Evolutionary conservation across 352 stramenopile genomes (phyloP).

Genomic region (Ophiocytium majus): DNA sequence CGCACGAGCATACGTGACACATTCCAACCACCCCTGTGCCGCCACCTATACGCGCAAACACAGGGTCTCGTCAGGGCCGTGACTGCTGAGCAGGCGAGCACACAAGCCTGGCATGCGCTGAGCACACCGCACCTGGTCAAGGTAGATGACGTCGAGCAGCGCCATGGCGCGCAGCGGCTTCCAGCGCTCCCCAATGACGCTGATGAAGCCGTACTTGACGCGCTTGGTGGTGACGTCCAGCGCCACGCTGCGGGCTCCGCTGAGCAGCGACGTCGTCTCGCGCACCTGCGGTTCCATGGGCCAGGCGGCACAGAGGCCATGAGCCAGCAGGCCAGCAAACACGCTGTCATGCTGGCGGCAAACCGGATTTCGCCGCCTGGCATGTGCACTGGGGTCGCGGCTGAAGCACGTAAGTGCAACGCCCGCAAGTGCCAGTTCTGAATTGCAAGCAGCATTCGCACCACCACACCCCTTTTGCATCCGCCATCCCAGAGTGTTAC

Average conservation of each 20-base stretch:
- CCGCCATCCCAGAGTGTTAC: no score
- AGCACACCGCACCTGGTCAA: constrained; percentile 30
- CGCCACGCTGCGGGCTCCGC: constrained; percentile 36
- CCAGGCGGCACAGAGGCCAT: neutral
- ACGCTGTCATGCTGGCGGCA: no score
- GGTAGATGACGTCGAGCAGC: constrained; percentile 49
- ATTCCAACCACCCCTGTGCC: no score
- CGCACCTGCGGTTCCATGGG: constrained; percentile 8
- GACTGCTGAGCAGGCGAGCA: no score
- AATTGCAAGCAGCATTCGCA: constrained; percentile 7
- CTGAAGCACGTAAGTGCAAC: no score
- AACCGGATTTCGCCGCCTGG: no score
- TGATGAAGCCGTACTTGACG: constrained; percentile 56
- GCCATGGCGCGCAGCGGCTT: constrained; percentile 52
- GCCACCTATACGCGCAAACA: no score
- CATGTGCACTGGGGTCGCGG: no score
- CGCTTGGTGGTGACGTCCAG: constrained; percentile 41
- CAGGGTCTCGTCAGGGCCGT: no score
- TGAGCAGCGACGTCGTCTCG: constrained; percentile 23
- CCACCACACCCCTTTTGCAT: neutral
- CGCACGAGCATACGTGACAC: no score
- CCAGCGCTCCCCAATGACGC: constrained; percentile 44
- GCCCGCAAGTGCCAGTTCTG: no score
- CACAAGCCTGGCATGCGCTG: no score
- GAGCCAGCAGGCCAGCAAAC: neutral